Percentiles rank a stretch among this genome's conserved stretches.
These are phyloP conservation scores for Pseudomonodictys pantanalensis DNA, from an alignment of 495 filamentous ascomycete species.

Conservation along the genomic window DNA sequence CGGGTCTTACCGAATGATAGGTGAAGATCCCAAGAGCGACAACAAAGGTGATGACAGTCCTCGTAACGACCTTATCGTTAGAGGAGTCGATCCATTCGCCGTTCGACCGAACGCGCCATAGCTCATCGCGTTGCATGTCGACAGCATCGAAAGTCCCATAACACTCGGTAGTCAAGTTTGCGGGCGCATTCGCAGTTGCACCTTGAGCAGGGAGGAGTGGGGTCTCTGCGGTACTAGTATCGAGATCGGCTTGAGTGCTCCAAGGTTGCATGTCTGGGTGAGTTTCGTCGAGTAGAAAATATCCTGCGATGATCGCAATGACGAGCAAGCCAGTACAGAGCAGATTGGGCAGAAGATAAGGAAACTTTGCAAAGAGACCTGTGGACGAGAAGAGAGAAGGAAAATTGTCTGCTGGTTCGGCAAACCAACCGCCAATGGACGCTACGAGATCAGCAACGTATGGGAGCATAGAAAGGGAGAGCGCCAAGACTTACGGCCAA, in stretches of 20 bases:
- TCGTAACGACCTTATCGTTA: constrained; percentile 56
- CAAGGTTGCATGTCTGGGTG: constrained; percentile 74
- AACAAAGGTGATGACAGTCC: constrained; percentile 65
- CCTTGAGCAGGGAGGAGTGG: constrained; percentile 70
- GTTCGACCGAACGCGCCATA: constrained; percentile 51
- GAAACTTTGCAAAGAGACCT: constrained; percentile 69
- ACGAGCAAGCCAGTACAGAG: constrained; percentile 71
- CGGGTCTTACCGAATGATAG: constrained; percentile 58
- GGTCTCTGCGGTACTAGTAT: constrained; percentile 59
- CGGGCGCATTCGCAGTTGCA: constrained; percentile 64
- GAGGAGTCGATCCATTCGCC: constrained; percentile 35
- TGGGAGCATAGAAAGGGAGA: background rate
- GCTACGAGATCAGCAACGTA: constrained; percentile 35
- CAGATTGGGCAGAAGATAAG: constrained; percentile 79
- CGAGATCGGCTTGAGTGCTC: constrained; percentile 50
- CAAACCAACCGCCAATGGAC: constrained; percentile 74
- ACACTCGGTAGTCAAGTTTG: constrained; percentile 68
- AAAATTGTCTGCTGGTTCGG: constrained; percentile 66
- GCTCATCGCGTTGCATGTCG: constrained; percentile 48
- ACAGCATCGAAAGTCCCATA: constrained; percentile 75
- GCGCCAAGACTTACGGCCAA: constrained; percentile 51
- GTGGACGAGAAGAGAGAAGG: constrained; percentile 60
- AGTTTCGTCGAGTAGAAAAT: constrained; percentile 72
- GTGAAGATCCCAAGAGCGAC: constrained; percentile 76
- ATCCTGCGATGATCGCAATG: constrained; percentile 70